Percentiles rank a stretch among this genome's conserved stretches.
phyloP scores from a whole-genome alignment of 108 stramenopile genomes.

The Conticribra weissflogii region DNA sequence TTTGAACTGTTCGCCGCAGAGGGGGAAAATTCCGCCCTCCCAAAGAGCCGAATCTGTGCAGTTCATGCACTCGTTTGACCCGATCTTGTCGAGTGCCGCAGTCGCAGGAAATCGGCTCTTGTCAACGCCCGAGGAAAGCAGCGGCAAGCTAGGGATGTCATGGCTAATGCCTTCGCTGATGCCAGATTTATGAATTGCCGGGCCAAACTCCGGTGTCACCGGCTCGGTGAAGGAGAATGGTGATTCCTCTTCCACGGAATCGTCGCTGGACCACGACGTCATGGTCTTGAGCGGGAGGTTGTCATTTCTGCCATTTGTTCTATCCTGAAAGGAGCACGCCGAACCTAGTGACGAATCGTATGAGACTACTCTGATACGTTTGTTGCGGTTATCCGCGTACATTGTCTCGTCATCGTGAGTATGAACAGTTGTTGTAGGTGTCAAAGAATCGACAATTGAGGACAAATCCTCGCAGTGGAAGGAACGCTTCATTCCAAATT shows the following conservation, averaged over 20 bases:
- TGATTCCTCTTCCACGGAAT: background rate
- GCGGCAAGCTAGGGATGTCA: background rate
- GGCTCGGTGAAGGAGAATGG: background rate
- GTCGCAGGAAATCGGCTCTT: background rate
- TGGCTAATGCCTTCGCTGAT: background rate
- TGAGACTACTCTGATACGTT: background rate
- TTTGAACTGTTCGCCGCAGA: no score
- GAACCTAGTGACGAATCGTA: background rate
- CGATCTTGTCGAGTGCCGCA: background rate
- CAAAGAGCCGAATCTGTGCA: background rate
- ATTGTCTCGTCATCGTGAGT: background rate
- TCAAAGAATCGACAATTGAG: background rate
- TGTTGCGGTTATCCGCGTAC: background rate
- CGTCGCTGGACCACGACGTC: background rate
- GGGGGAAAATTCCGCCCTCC: background rate
- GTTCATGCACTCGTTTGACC: background rate
- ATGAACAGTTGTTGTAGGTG: background rate
- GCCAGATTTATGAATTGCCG: background rate
- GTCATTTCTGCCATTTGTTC: background rate
- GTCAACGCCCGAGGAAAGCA: background rate
- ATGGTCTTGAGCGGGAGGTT: background rate
- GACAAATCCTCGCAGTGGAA: constrained; percentile 3
- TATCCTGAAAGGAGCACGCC: background rate
- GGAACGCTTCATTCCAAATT: background rate
- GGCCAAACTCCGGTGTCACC: background rate